These are phyloP conservation scores for Cornus controversa DNA, from an alignment of 148 eudicot genomes.

Conservation along the genomic window DNA sequence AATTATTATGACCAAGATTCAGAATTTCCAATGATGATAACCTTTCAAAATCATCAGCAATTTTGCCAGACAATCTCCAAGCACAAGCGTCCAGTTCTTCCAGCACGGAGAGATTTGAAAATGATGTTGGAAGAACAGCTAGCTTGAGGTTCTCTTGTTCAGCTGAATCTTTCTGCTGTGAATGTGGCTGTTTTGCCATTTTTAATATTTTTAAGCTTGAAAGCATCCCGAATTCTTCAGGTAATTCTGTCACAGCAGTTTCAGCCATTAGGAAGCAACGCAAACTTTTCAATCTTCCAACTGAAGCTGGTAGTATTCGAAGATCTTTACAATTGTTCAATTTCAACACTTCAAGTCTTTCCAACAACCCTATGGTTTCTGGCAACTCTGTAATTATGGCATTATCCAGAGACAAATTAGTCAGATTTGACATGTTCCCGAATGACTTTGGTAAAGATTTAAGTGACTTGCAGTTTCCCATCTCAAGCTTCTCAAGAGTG, in stretches of 20 bases:
- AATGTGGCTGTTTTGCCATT: conserved; percentile 10
- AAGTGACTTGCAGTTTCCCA: conserved; percentile 4
- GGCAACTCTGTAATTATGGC: background rate
- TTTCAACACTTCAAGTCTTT: conserved; percentile 11
- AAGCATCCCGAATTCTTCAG: conserved; percentile 17
- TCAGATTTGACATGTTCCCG: background rate
- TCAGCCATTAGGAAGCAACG: conserved; percentile 4
- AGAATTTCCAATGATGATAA: conserved; percentile 33
- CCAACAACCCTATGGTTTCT: conserved; percentile 13
- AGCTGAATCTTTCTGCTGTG: background rate
- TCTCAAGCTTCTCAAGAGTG: conserved; percentile 14
- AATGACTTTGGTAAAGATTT: conserved; percentile 1
- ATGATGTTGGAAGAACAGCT: conserved; percentile 32
- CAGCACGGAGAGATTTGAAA: conserved; percentile 25
- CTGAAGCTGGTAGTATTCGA: conserved; percentile 12
- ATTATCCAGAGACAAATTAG: background rate
- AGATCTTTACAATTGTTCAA: conserved; percentile 9
- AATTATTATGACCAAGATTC: conserved; percentile 39
- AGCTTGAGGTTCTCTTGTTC: conserved; percentile 2
- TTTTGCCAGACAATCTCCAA: conserved; percentile 35
- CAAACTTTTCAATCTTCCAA: conserved; percentile 15
- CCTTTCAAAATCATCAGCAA: conserved; percentile 31
- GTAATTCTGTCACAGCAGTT: conserved; percentile 18
- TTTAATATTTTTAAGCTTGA: conserved; percentile 12
- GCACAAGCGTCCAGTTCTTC: conserved; percentile 38